Conservation (phyloP, 2,329 filamentous ascomycete species). For the Fusarium domesticum region DNA sequence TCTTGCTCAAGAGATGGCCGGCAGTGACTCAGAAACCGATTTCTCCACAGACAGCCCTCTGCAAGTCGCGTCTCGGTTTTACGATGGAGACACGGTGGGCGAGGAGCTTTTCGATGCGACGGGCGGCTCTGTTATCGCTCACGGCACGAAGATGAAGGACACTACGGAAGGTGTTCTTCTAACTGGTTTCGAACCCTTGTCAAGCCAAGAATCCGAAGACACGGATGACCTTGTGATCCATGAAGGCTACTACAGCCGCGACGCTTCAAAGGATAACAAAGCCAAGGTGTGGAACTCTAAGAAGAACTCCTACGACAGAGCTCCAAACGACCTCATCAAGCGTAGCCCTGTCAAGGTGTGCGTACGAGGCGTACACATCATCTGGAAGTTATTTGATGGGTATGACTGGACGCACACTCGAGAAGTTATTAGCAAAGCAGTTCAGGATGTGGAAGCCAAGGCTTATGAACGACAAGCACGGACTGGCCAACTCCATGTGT, state of each 20-base stretch:
- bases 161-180: constrained; percentile 37
- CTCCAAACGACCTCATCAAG: constrained; percentile 58
- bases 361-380: constrained; percentile 83
- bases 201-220: constrained; percentile 45
- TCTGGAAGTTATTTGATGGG: constrained; percentile 97
- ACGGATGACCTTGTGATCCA: constrained; percentile 66
- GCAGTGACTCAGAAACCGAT: constrained; percentile 33
- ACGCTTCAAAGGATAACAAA: constrained; percentile 58
- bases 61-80: constrained; percentile 46
- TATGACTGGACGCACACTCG: constrained; percentile 94
- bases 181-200: constrained; percentile 30
- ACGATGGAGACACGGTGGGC: constrained; percentile 41
- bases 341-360: constrained; percentile 72
- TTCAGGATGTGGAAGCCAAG: constrained; percentile 80
- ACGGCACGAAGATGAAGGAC: constrained; percentile 34
- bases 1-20: constrained; percentile 48
- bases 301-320: constrained; percentile 69
- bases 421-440: constrained; percentile 80
- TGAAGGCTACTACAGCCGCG: constrained; percentile 72
- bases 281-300: constrained; percentile 79
- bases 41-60: constrained; percentile 37
- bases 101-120: constrained; percentile 51
- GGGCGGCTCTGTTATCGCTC: constrained; percentile 31
- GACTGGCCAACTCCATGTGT: constrained; percentile 53
- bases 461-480: constrained; percentile 71